phyloP scores from a whole-genome alignment of 148 eudicot genomes.

The Vaccinium macrocarpon region DNA sequence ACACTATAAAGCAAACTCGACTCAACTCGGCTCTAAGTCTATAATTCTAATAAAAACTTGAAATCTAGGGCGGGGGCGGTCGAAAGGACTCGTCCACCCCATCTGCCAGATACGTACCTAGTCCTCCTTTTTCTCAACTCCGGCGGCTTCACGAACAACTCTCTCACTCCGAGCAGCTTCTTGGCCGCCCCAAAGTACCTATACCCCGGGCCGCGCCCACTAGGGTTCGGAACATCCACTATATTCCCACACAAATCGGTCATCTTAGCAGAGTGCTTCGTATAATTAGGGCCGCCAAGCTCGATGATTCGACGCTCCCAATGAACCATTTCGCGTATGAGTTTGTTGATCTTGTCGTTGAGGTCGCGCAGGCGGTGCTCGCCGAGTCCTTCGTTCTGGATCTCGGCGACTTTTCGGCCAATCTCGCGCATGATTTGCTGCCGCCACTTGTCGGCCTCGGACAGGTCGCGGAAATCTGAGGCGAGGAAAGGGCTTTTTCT shows the following conservation, averaged over 20 bases:
- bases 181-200: conserved; percentile 90
- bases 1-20: too few species aligned
- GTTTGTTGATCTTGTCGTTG: conserved; percentile 84
- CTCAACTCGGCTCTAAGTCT: too few species aligned
- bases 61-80: too few species aligned
- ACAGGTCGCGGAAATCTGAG: conserved; percentile 85
- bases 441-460: conserved; percentile 91
- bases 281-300: conserved; percentile 80
- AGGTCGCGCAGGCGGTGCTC: conserved; percentile 81
- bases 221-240: conserved; percentile 90
- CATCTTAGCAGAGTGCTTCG: conserved; percentile 69
- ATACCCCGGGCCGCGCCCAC: conserved; percentile 88
- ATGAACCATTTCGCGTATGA: conserved; percentile 68
- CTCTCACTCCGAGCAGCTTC: conserved; percentile 84
- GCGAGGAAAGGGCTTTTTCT: conserved; percentile 77
- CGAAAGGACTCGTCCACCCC: background rate
- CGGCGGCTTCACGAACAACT: conserved; percentile 87
- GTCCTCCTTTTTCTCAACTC: conserved; percentile 81
- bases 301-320: conserved; percentile 86
- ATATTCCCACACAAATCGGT: conserved; percentile 91
- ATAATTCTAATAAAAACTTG: background rate
- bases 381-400: conserved; percentile 86
- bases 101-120: conserved; percentile 22
- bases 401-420: conserved; percentile 81
- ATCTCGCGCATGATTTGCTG: conserved; percentile 91